Base-by-base conservation (phyloP, 2,329 filamentous ascomycete species). In the Neurospora sp. region DNA sequence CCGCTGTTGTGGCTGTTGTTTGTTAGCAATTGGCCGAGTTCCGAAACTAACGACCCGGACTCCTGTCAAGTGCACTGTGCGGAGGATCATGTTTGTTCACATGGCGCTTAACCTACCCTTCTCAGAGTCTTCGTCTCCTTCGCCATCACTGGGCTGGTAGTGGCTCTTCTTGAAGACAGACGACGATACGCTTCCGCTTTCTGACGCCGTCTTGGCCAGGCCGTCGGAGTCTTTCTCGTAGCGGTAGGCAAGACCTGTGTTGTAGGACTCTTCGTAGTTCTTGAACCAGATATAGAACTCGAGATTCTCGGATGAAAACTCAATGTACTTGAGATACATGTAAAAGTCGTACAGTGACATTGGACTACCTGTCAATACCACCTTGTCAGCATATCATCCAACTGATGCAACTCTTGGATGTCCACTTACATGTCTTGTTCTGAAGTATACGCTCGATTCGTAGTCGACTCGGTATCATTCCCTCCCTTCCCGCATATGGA, bases 331-430 rank as follows among this genome's bases (percentile, higher is more conserved):
- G 67, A 84, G 77, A 70, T 84, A 84, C 81, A 84, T 83, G 75
- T 83, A 84, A 67, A 84, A 84, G 75, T 84, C 83, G 70, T 83
- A 83, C 10, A 84, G 74, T 0, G 81, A 83, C 82, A 84, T 83
- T 4, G 83, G 83, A 68, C 81, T 83, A 72, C 81, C 81, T 83
- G 66, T 66, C 4, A 28, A 39, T 41, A 5, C 11, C 52, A 10
- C 66, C 70, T 62, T 71, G 71, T 66, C 10, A 41, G 43, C 69
- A 70, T 28, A 17, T 28, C 12, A 11, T 36, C 17, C 10, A 17
- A 8, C 4, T n/a, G 68, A 36, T 41, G 43, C 33, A 33, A 65
- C 8, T 33, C 19, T 12, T 23, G 4, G 3, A 19, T 37, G n/a
- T 17, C 19, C 52, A 70, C 78, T 57, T 73, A 81, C 83, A 84